Evolutionary conservation across 1,284 basidiomycete genomes (phyloP), one percentile per base, ranked within the genome.

Genomic region (Schizophyllum amplum): DNA sequence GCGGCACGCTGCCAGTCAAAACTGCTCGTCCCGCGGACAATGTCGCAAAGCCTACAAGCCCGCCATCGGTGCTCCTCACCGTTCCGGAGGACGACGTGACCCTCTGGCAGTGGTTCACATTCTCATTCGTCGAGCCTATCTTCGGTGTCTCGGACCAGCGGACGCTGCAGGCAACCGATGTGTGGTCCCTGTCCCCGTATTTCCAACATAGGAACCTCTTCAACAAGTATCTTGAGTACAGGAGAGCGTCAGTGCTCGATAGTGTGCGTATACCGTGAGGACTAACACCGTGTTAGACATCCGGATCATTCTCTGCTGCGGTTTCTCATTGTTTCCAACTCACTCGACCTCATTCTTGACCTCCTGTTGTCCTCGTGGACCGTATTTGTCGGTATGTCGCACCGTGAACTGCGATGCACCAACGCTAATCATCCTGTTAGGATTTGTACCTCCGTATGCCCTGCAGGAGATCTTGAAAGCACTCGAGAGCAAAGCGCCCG

Each of bases 71-170:
- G 55, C 62, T 65, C 9, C 66, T 78, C 25, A 78, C 82, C 2
- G 77, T 79, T 66, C 84, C 85, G 3, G 90, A 94, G 68, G 90
- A 93, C 66, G 74, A 78, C 57, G 86, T 83, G 48, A 84, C 78
- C n/a, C 72, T 93, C 15, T 87, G 83, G 80, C 75, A 82, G n/a
- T 92, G 90, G 87, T 75, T 82, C 54, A 83, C 81, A 1, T 92
- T 92, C 68, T 78, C 80, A 1, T 94, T 91, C 72, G 78, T 93
- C 51, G 80, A 84, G 63, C 82, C 85, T 0, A 73, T 92, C 52
- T 82, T 92, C 64, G 63, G 71, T 54, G 67, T 84, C n/a, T 80
- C 83, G 0, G 71, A 72, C 54, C 68, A 71, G 42, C 74, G 81
- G 54, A 86, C 85, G 24, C 69, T 92, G 24, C 74, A 87, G 54